phyloP scores from a whole-genome alignment of 2,329 filamentous ascomycete genomes.

The Coniosporium tulheliwenetii region DNA sequence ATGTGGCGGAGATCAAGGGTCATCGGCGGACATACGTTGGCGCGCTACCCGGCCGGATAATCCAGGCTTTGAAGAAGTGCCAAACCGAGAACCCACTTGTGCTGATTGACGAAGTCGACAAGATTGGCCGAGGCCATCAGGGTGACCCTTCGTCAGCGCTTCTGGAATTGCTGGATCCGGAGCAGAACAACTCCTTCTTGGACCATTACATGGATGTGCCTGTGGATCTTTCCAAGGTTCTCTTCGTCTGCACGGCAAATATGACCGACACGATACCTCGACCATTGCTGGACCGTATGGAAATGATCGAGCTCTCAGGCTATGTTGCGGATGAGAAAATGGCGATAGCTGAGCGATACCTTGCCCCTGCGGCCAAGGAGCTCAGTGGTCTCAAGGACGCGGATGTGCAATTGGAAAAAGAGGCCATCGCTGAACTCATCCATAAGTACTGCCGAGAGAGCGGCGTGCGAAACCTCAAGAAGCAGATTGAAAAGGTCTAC shows the following conservation, averaged over 20 bases:
- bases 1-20: constrained; percentile 97
- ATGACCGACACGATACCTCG: constrained; percentile 97
- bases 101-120: constrained; percentile 94
- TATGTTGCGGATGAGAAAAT: constrained; percentile 98
- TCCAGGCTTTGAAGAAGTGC: constrained; percentile 96
- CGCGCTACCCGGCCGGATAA: constrained; percentile 86
- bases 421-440: constrained; percentile 90
- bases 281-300: constrained; percentile 90
- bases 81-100: constrained; percentile 97
- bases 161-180: constrained; percentile 84
- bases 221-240: constrained; percentile 89
- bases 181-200: constrained; percentile 93
- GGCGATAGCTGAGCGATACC: constrained; percentile 87
- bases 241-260: constrained; percentile 97
- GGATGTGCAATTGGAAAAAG: constrained; percentile 71
- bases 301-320: constrained; percentile 87
- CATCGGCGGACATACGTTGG: constrained; percentile 94
- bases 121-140: constrained; percentile 92
- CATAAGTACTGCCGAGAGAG: constrained; percentile 98
- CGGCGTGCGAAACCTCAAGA: constrained; percentile 93
- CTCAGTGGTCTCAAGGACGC: constrained; percentile 80
- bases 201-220: constrained; percentile 99
- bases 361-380: constrained; percentile 88
- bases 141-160: constrained; percentile 91
- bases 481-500: constrained; percentile 99